Percentiles rank a stretch among this genome's conserved stretches.
Conservation (phyloP, 2,329 filamentous ascomycete genomes). For the Iodosphaeria phyllophila region DNA sequence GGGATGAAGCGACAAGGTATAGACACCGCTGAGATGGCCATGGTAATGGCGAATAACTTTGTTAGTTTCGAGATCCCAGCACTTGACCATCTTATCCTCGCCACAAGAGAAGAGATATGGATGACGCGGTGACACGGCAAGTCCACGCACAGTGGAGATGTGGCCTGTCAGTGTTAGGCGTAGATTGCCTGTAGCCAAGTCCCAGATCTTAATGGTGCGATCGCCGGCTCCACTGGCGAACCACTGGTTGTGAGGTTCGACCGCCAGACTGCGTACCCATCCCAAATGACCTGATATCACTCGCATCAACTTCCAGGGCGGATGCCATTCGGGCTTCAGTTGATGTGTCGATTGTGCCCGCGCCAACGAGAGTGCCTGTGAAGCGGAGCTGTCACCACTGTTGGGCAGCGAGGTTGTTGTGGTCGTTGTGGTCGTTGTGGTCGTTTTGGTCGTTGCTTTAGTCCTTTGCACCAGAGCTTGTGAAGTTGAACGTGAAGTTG, state of each 20-base stretch:
- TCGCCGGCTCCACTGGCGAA: slow-evolving; percentile 93
- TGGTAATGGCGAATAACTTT: slow-evolving; percentile 97
- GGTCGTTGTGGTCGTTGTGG: slow-evolving; percentile 5
- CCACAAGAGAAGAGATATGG: slow-evolving; percentile 96
- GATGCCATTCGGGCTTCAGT: slow-evolving; percentile 82
- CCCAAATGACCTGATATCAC: slow-evolving; percentile 94
- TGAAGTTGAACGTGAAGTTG: slow-evolving; percentile 8
- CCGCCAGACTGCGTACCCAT: slow-evolving; percentile 77
- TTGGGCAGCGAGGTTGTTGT: too few relatives aligned
- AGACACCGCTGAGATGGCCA: slow-evolving; percentile 89
- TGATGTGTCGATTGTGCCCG: slow-evolving; percentile 19
- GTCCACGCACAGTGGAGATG: slow-evolving; percentile 79
- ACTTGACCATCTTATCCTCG: slow-evolving; percentile 99
- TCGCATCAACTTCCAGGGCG: slow-evolving; percentile 95
- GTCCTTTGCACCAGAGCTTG: slow-evolving; percentile 18
- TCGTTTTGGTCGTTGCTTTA: slow-evolving; percentile 8
- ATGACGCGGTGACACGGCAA: slow-evolving; percentile 83
- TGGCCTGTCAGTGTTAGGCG: slow-evolving; percentile 80
- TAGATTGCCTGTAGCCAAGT: slow-evolving; percentile 73
- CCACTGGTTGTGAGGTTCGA: slow-evolving; percentile 95
- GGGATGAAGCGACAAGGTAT: slow-evolving; percentile 82
- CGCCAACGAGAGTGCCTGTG: slow-evolving; percentile 11
- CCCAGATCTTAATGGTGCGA: slow-evolving; percentile 97
- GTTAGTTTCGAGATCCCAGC: slow-evolving; percentile 99
- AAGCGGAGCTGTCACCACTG: slow-evolving; percentile 6